phyloP scores from a whole-genome alignment of 805 yeast species.

The Tetrapisispora nanseiensis region DNA sequence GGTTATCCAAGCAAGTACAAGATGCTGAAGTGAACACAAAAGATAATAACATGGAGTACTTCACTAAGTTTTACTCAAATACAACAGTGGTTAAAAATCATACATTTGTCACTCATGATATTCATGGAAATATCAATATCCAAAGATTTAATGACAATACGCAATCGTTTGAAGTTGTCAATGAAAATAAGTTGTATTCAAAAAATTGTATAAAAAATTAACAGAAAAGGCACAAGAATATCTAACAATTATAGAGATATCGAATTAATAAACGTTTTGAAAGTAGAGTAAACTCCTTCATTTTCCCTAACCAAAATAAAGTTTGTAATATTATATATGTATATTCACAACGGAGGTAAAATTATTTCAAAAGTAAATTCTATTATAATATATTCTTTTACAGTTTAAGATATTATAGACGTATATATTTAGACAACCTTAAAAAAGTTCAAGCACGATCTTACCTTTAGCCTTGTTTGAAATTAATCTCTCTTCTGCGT shows the following conservation, averaged over 20 bases:
- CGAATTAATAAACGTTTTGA: too few species aligned
- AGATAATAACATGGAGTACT: conserved; percentile 8
- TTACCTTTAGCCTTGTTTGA: conserved; percentile 53
- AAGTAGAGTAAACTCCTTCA: too few species aligned
- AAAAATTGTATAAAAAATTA: not conserved
- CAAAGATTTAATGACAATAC: conserved; percentile 28
- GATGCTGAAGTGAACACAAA: conserved; percentile 56
- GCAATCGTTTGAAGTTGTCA: conserved; percentile 18
- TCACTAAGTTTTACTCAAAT: conserved; percentile 26
- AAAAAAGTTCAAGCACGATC: conserved; percentile 32
- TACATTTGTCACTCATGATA: conserved; percentile 44
- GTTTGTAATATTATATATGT: too few species aligned
- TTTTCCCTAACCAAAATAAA: too few species aligned
- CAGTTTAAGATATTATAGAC: too few species aligned
- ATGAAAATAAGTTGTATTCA: not conserved
- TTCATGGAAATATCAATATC: conserved; percentile 24
- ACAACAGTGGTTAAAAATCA: conserved; percentile 24
- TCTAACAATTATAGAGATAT: too few species aligned
- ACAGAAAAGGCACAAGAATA: not conserved
- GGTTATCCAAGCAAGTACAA: conserved; percentile 39
- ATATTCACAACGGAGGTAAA: too few species aligned
- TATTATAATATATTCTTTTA: too few species aligned
- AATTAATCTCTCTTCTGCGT: conserved; percentile 41
- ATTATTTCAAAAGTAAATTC: too few species aligned
- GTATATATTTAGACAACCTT: too few species aligned